These are phyloP conservation scores for Gossypium australe DNA, from an alignment of 345 rosid genomes.

Conservation along the genomic window DNA sequence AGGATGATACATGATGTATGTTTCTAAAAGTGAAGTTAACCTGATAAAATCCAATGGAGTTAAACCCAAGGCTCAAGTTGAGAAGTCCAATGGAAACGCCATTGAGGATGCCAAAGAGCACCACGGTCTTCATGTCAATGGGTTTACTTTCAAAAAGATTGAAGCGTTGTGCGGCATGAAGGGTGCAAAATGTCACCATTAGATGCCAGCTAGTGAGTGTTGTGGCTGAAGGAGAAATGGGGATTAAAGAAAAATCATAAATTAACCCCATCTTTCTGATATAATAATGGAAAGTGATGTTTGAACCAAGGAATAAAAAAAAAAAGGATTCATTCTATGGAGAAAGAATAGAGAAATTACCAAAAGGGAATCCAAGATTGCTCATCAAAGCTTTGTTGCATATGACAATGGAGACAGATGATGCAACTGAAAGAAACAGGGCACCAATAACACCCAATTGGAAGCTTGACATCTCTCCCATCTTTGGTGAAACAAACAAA, in stretches of 20 bases:
- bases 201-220: slow-evolving; percentile 97
- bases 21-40: slow-evolving; percentile 21
- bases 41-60: slow-evolving; percentile 97
- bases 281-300: background rate
- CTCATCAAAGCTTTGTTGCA: slow-evolving; percentile 99
- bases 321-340: too few species aligned
- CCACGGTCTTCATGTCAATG: slow-evolving; percentile 75
- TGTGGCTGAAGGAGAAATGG: slow-evolving; percentile 39
- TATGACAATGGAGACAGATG: slow-evolving; percentile 96
- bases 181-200: slow-evolving; percentile 89
- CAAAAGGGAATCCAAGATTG: slow-evolving; percentile 98
- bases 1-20: background rate
- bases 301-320: background rate
- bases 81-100: slow-evolving; percentile 94
- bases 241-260: background rate
- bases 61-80: slow-evolving; percentile 95
- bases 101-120: slow-evolving; percentile 92
- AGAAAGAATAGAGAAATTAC: slow-evolving; percentile 30
- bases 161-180: slow-evolving; percentile 72
- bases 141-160: slow-evolving; percentile 80
- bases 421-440: slow-evolving; percentile 87
- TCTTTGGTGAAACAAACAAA: slow-evolving; percentile 18
- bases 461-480: slow-evolving; percentile 87
- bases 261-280: background rate
- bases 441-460: slow-evolving; percentile 92